Percentiles rank a stretch among this genome's conserved stretches.
phyloP scores from a whole-genome alignment of 2,329 filamentous ascomycete species.

The Penicillium palitans region DNA sequence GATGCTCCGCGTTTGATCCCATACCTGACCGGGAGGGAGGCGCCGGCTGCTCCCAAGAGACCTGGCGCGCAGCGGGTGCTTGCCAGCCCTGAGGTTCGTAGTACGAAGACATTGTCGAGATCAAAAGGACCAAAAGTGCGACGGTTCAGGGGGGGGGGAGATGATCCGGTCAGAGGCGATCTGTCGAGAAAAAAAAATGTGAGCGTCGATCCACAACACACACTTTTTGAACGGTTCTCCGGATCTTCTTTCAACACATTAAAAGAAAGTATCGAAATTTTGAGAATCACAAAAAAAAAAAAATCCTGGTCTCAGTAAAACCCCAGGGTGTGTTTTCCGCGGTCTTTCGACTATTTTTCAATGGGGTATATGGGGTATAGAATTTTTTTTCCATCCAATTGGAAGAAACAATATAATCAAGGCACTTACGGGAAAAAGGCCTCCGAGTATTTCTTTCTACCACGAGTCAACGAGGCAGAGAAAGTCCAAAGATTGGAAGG shows the following conservation, averaged over 20 bases:
- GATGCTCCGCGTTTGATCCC: conserved; percentile 20
- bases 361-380: background rate
- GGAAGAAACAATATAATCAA: background rate
- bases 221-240: conserved; percentile 3
- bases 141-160: conserved; percentile 28
- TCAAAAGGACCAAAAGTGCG: conserved; percentile 16
- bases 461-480: conserved; percentile 40
- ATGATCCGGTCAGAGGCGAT: conserved; percentile 31
- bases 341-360: background rate
- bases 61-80: conserved; percentile 59
- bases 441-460: conserved; percentile 31
- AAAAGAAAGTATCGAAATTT: background rate
- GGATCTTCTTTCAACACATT: background rate
- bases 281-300: background rate
- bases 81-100: conserved; percentile 68
- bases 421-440: conserved; percentile 31
- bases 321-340: background rate
- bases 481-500: conserved; percentile 9
- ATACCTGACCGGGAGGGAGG: conserved; percentile 72
- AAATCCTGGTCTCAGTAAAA: background rate
- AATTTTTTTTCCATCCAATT: background rate
- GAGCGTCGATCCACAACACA: conserved; percentile 15
- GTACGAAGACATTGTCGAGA: conserved; percentile 59
- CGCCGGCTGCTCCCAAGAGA: conserved; percentile 71
- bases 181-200: conserved; percentile 26